Evolutionary conservation across 2,329 filamentous ascomycete genomes (phyloP).

Genomic region (Alternaria sp.): DNA sequence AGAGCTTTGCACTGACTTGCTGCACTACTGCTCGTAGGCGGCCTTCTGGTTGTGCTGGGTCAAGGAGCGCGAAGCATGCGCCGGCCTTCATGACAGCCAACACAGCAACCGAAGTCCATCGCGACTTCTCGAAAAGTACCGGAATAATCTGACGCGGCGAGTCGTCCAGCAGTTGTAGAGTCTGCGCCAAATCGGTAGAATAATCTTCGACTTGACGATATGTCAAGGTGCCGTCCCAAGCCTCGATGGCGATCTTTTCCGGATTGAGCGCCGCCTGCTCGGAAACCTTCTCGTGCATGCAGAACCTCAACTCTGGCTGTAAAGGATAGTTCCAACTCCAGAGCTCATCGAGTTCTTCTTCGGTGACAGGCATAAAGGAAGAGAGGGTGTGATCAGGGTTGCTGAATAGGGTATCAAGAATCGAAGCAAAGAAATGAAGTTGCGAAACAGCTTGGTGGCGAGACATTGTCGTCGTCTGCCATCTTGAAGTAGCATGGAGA

Average conservation of each 20-base stretch:
- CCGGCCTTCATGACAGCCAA: conserved; percentile 51
- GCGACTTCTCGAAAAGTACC: conserved; percentile 49
- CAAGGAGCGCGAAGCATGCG: conserved; percentile 45
- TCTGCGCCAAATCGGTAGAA: conserved; percentile 39
- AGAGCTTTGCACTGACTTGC: conserved; percentile 35
- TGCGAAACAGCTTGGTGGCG: conserved; percentile 53
- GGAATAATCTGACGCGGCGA: conserved; percentile 43
- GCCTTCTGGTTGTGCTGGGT: conserved; percentile 46
- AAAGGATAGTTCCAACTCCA: conserved; percentile 58
- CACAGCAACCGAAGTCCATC: conserved; percentile 48
- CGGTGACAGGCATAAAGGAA: conserved; percentile 23
- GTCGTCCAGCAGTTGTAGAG: conserved; percentile 31
- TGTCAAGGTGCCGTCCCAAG: conserved; percentile 47
- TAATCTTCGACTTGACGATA: conserved; percentile 45
- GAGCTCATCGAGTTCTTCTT: conserved; percentile 53
- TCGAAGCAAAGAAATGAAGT: conserved; percentile 50
- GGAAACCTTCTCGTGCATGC: conserved; percentile 57
- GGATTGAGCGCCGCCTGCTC: conserved; percentile 45
- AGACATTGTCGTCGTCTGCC: conserved; percentile 51
- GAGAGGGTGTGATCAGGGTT: conserved; percentile 20
- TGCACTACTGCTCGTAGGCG: conserved; percentile 40
- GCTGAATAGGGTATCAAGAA: conserved; percentile 46
- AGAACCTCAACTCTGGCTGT: conserved; percentile 52
- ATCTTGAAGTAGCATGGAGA: conserved; percentile 50
- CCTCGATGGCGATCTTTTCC: conserved; percentile 46